Conservation (phyloP, 768 basidiomycete genomes). For the Dioszegia crocea region DNA sequence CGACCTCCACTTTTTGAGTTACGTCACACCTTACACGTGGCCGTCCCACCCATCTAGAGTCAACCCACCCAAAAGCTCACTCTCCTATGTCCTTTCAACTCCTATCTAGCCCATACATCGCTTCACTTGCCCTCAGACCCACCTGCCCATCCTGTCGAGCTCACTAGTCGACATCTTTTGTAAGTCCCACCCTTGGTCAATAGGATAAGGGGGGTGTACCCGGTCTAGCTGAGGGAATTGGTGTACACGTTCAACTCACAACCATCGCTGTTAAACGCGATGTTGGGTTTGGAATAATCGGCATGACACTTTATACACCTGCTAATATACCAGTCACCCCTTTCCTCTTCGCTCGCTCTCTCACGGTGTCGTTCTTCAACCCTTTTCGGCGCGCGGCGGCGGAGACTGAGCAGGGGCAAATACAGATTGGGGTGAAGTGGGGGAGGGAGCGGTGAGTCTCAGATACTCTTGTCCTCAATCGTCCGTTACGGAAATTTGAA, state of each 20-base stretch:
- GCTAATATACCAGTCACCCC: conserved; percentile 12
- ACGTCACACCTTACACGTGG: neutral
- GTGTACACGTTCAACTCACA: too few relatives aligned
- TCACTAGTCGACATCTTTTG: neutral
- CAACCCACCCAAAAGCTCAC: too few relatives aligned
- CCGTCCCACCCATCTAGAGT: neutral
- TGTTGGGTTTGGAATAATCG: too few relatives aligned
- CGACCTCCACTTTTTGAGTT: neutral
- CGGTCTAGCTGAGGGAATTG: too few relatives aligned
- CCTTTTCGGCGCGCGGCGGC: conserved; percentile 39
- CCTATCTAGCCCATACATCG: neutral
- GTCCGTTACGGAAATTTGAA: too few relatives aligned
- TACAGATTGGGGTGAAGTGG: conserved; percentile 40
- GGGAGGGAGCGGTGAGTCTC: conserved; percentile 37
- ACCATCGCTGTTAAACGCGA: too few relatives aligned
- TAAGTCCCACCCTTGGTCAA: too few relatives aligned
- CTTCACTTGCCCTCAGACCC: neutral
- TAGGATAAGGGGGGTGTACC: too few relatives aligned
- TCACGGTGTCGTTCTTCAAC: conserved; percentile 44
- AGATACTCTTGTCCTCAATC: neutral
- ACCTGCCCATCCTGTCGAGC: conserved; percentile 4
- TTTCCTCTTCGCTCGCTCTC: conserved; percentile 5
- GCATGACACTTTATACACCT: neutral
- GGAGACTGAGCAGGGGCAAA: conserved; percentile 35
- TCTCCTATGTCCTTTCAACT: neutral